phyloP scores from a whole-genome alignment of 768 basidiomycete genomes.

The Russula virescens region DNA sequence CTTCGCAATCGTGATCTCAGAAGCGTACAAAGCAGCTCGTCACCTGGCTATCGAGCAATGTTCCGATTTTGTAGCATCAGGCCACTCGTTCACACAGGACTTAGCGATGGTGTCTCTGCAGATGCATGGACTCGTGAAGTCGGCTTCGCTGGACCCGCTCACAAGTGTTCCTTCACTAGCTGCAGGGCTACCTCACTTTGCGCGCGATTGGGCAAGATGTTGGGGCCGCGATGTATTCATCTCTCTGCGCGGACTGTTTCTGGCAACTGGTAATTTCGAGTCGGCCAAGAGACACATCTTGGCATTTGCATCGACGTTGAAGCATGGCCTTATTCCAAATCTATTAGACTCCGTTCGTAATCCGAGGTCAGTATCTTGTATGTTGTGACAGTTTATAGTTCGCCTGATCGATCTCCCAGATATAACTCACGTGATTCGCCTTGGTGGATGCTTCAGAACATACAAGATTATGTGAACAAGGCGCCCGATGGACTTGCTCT shows the following conservation, averaged over 20 bases:
- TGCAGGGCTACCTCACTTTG: slow-evolving; percentile 93
- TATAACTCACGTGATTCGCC: slow-evolving; percentile 98
- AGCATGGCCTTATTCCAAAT: slow-evolving; percentile 96
- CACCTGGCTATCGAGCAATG: slow-evolving; percentile 77
- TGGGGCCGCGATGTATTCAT: slow-evolving; percentile 98
- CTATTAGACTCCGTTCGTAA: slow-evolving; percentile 82
- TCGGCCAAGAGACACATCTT: slow-evolving; percentile 88
- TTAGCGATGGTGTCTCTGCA: slow-evolving; percentile 81
- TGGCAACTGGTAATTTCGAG: slow-evolving; percentile 85
- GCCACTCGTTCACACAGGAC: slow-evolving; percentile 86
- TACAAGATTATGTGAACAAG: slow-evolving; percentile 84
- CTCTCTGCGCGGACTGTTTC: slow-evolving; percentile 85
- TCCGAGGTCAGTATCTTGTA: slow-evolving; percentile 53
- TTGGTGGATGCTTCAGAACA: slow-evolving; percentile 99
- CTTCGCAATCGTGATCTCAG: slow-evolving; percentile 86
- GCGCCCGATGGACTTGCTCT: slow-evolving; percentile 82
- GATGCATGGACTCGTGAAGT: slow-evolving; percentile 87
- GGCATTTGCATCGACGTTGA: slow-evolving; percentile 87
- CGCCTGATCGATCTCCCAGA: slow-evolving; percentile 32
- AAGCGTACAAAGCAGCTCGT: slow-evolving; percentile 90
- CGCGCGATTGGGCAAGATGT: slow-evolving; percentile 88
- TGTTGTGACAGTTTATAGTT: neutral
- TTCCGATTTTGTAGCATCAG: slow-evolving; percentile 79
- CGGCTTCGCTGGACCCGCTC: slow-evolving; percentile 79
- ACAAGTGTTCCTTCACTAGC: slow-evolving; percentile 76